A percentile compares a stretch with the other conserved stretches of the same genome.
phyloP scores from a whole-genome alignment of 192 early-diverging fungal species.

The Backusella macrospora region DNA sequence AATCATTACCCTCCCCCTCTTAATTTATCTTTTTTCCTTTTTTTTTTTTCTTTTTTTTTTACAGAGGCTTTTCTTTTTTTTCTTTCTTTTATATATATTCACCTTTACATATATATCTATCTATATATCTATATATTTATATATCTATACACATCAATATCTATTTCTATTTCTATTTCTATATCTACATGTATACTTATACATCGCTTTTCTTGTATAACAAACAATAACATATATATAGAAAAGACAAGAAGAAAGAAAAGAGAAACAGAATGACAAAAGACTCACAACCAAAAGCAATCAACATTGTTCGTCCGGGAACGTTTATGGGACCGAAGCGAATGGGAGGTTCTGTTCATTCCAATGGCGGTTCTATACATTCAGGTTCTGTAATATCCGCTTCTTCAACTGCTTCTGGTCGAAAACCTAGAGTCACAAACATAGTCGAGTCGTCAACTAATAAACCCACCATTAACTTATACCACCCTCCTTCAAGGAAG shows the following conservation, averaged over 20 bases:
- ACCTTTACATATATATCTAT: no score
- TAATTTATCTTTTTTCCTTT: no score
- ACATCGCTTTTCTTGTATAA: no score
- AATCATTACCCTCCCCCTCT: no score
- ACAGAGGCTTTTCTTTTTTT: no score
- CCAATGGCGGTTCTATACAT: not conserved
- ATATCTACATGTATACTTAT: no score
- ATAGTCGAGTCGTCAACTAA: not conserved
- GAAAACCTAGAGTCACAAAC: slow-evolving; percentile 15
- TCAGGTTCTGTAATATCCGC: not conserved
- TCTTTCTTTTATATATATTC: no score
- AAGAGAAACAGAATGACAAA: not conserved
- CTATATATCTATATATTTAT: no score
- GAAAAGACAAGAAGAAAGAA: not conserved
- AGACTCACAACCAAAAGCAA: slow-evolving; percentile 20
- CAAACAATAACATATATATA: no score
- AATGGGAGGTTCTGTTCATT: slow-evolving; percentile 9
- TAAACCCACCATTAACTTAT: slow-evolving; percentile 16
- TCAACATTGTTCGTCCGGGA: slow-evolving; percentile 15
- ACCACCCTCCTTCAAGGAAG: slow-evolving; percentile 20
- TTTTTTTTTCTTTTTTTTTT: no score
- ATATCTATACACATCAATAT: no score
- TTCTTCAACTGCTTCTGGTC: not conserved
- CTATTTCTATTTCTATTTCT: no score
- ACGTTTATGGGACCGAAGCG: not conserved